Evolutionary conservation across 192 early-diverging fungal species (phyloP).

Genomic region (Backusella macrospora): DNA sequence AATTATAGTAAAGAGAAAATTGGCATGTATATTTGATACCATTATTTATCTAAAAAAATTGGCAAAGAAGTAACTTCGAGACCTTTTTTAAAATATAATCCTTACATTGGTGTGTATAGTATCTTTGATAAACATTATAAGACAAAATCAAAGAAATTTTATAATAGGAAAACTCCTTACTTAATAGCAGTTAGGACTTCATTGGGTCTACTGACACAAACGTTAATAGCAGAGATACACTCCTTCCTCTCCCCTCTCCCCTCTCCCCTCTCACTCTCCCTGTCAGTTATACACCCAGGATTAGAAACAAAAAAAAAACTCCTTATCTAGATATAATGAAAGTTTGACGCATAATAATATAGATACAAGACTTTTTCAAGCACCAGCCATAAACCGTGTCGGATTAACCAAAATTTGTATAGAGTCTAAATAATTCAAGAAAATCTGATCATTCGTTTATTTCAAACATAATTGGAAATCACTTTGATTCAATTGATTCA

Average conservation of each 20-base stretch:
- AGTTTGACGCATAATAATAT: too few species aligned
- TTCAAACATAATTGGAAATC: too few species aligned
- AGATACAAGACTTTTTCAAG: constrained; percentile 28
- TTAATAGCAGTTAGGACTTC: neutral
- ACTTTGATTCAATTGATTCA: too few species aligned
- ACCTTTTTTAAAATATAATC: neutral
- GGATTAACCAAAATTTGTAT: too few species aligned
- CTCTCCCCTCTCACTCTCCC: too few species aligned
- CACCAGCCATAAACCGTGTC: constrained; percentile 31
- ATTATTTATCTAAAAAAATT: neutral
- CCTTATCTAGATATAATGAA: too few species aligned
- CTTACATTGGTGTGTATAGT: neutral
- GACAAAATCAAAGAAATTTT: neutral
- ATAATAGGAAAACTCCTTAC: neutral
- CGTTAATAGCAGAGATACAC: neutral
- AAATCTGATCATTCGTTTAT: too few species aligned
- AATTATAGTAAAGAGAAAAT: constrained; percentile 58
- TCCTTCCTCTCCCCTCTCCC: too few species aligned
- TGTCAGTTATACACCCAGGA: too few species aligned
- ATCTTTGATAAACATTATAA: neutral
- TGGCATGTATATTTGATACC: too few species aligned
- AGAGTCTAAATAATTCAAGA: too few species aligned
- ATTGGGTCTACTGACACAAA: neutral
- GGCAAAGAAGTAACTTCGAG: neutral
- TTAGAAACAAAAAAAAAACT: too few species aligned